Evolutionary conservation across 306 rosid genomes (phyloP), one percentile per base, ranked within the genome.

Genomic region (Herpetospermum pedunculosum): DNA sequence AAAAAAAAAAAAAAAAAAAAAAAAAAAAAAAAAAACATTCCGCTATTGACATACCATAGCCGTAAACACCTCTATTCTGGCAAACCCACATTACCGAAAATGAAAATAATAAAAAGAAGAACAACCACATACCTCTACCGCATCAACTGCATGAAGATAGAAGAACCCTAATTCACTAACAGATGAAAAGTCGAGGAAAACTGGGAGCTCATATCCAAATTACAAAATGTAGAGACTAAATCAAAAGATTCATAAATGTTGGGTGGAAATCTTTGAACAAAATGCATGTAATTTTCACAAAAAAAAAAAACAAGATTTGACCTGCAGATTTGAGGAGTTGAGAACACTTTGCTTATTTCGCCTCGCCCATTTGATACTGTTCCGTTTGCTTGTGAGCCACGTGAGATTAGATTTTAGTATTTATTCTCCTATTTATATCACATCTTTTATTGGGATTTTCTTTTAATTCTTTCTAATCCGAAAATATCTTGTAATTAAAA

Each of bases 131-230:
- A 40, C 72, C 72, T 65, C 72, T 40, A 21, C 44, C 34, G 72
- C 28, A 37, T 21, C 11, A 65, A 40, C 1, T 38, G 72, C 72
- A 41, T 5, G 49, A 21, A 40, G 52, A 65, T 40, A 4, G 50
- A 65, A 41, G 72, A 65, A 65, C 72, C 72, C 72, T 65, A 65
- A 65, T 12, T 40, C 52, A 65, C 48, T 2, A 23, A 23, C n/a
- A 11, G 19, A 25, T 12, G 9, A 40, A 28, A 41, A 65, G n/a
- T 40, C 12, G 8, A 38, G 52, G 19, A 65, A 65, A 23, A 65
- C 44, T 14, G 19, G 32, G 19, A 65, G 50, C 50, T 40, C 19
- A 21, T 65, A 4, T 35, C 34, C 72, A 38, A n/a, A 40, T 65
- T 5, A 38, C 72, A 12, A 19, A 65, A 40, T 40, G 48, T 13